Evolutionary conservation across 768 basidiomycete genomes (phyloP).

Genomic region (Termitomyces sp.): DNA sequence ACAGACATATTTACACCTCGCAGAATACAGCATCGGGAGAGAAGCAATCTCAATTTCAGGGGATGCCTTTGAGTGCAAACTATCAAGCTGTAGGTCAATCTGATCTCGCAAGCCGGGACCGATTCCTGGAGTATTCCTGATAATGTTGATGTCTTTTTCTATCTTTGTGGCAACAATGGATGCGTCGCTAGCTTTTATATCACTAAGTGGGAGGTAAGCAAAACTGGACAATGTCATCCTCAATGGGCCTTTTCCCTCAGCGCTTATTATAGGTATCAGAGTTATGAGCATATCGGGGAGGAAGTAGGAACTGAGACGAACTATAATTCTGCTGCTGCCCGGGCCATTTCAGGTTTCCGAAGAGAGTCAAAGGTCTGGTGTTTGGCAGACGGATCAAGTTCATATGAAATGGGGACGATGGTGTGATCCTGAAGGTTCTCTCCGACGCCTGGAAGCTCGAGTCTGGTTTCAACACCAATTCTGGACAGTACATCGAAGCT

Average conservation of each 20-base stretch:
- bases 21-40: slow-evolving; percentile 23
- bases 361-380: slow-evolving; percentile 12
- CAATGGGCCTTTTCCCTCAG: slow-evolving; percentile 24
- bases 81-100: slow-evolving; percentile 34
- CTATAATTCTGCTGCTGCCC: slow-evolving; percentile 8
- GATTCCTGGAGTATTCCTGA: slow-evolving; percentile 20
- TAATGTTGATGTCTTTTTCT: slow-evolving; percentile 24
- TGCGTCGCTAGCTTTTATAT: slow-evolving; percentile 19
- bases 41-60: slow-evolving; percentile 28
- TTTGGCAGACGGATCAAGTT: slow-evolving; percentile 8
- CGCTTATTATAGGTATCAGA: slow-evolving; percentile 12
- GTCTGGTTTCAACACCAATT: slow-evolving; percentile 13
- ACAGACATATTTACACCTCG: slow-evolving; percentile 11
- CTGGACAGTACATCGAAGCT: slow-evolving; percentile 5
- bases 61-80: slow-evolving; percentile 22
- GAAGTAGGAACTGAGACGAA: background rate
- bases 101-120: slow-evolving; percentile 38
- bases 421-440: slow-evolving; percentile 21
- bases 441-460: slow-evolving; percentile 20
- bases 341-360: slow-evolving; percentile 4
- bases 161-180: slow-evolving; percentile 19
- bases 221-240: slow-evolving; percentile 26
- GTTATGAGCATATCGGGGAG: background rate
- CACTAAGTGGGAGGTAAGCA: slow-evolving; percentile 27
- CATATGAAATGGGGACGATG: slow-evolving; percentile 7